Evolutionary conservation across 148 eudicot species (phyloP), one percentile per base, ranked within the genome.

Genomic region (Rhododendron ovatum): DNA sequence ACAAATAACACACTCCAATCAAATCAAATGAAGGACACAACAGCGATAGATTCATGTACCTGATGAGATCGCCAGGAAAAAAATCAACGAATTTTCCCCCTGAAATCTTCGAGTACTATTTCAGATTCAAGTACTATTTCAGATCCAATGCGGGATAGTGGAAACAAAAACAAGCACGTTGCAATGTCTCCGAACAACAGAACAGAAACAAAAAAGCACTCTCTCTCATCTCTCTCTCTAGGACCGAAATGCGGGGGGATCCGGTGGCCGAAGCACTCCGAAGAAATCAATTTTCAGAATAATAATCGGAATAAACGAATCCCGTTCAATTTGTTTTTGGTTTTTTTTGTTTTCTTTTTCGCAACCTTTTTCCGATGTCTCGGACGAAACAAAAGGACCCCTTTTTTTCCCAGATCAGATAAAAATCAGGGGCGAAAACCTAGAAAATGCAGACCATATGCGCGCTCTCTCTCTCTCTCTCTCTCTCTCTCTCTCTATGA

Each of bases 131-230:
- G 45, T 11, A 71, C 4, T 20, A 43, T 28, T 35, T 74, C 74
- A 78, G 82, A 85, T 85, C 86, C 82, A 57, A 84, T 1, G 69
- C 53, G 17, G 13, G 33, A 39, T 7, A 37, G 37, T 2, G 20
- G 37, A 71, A 74, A 50, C 86, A 37, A 74, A 74, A 74, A 77
- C 86, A 50, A 48, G 45, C 81, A 85, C 86, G 86, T 78, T 85
- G 51, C 74, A 39, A 28, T 76, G 82, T 84, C 86, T 57, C 81
- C 82, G 37, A 41, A 39, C 39, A 55, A 13, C 86, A 53, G 57
- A 84, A 55, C 86, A 82, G n/a, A 28, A 69, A 28, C 28, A 82
- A 48, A 41, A 63, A 18, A 82, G 84, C 67, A 22, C 35, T n/a
- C 81, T 2, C 67, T 28, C 71, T 12, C 67, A n/a, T 12, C 47